phyloP scores from a whole-genome alignment of 352 stramenopile genomes.

The Phytopythium oedochilum region DNA sequence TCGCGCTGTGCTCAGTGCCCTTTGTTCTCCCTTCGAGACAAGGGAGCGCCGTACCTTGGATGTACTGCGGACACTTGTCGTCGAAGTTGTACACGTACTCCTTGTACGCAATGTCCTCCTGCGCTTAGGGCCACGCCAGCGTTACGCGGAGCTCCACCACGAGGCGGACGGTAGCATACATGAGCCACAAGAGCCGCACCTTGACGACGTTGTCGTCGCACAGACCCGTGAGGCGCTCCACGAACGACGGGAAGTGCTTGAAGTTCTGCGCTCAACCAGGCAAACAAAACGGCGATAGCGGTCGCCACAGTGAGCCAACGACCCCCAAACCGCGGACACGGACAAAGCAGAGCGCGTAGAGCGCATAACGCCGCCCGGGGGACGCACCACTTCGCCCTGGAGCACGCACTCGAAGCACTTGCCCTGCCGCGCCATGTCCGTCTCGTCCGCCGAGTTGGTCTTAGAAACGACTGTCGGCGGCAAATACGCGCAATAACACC shows the following conservation, averaged over 20 bases:
- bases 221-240: slow-evolving; percentile 69
- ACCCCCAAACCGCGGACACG: neutral
- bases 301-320: neutral
- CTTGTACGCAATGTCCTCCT: slow-evolving; percentile 87
- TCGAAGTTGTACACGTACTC: slow-evolving; percentile 90
- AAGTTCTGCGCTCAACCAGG: slow-evolving; percentile 42
- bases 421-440: slow-evolving; percentile 49
- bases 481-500: neutral
- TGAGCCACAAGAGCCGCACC: slow-evolving; percentile 12
- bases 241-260: slow-evolving; percentile 78
- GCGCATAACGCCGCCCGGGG: too few relatives aligned
- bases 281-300: neutral
- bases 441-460: too few relatives aligned
- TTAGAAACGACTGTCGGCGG: neutral
- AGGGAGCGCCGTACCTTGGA: slow-evolving; percentile 32
- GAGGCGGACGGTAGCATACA: too few relatives aligned
- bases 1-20: too few relatives aligned
- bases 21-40: too few relatives aligned
- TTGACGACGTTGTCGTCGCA: slow-evolving; percentile 83
- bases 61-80: slow-evolving; percentile 84
- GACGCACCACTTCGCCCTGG: slow-evolving; percentile 75
- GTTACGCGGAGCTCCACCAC: too few relatives aligned
- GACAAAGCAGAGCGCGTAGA: neutral
- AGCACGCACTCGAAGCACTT: slow-evolving; percentile 84
- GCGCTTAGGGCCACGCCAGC: neutral